Conservation (phyloP, 2,329 filamentous ascomycete genomes). For the Monosporascus sp. region DNA sequence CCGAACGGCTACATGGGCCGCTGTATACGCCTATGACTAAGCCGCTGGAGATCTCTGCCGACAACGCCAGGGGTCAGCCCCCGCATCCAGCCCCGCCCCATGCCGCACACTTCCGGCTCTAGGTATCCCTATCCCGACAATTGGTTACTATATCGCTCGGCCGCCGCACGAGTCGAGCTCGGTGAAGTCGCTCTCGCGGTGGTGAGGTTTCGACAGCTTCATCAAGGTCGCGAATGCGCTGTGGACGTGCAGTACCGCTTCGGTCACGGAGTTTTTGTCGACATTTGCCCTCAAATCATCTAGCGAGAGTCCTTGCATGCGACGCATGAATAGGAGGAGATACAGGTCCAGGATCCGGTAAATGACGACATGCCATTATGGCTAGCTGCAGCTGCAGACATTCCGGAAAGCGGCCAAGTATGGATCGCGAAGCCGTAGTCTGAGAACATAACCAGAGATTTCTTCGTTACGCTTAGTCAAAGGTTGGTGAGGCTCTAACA, state of each 20-base stretch:
- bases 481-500: no score
- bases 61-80: conserved; percentile 49
- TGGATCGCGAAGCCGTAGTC: no score
- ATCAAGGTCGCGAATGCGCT: conserved; percentile 48
- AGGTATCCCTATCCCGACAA: conserved; percentile 54
- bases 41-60: conserved; percentile 43
- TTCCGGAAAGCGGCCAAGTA: no score
- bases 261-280: conserved; percentile 40
- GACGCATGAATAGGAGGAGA: no score
- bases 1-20: conserved; percentile 46
- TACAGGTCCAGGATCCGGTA: no score
- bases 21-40: conserved; percentile 42
- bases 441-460: no score
- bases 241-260: conserved; percentile 45
- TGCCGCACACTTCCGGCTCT: conserved; percentile 48
- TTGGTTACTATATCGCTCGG: conserved; percentile 45
- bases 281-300: conserved; percentile 19
- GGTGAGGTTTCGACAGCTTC: conserved; percentile 48
- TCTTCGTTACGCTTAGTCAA: no score
- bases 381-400: no score
- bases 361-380: no score
- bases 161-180: conserved; percentile 40
- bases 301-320: no score
- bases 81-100: conserved; percentile 50
- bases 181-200: conserved; percentile 46